Evolutionary conservation across 441 rosid species (phyloP).

Genomic region (Gossypium trilobum): DNA sequence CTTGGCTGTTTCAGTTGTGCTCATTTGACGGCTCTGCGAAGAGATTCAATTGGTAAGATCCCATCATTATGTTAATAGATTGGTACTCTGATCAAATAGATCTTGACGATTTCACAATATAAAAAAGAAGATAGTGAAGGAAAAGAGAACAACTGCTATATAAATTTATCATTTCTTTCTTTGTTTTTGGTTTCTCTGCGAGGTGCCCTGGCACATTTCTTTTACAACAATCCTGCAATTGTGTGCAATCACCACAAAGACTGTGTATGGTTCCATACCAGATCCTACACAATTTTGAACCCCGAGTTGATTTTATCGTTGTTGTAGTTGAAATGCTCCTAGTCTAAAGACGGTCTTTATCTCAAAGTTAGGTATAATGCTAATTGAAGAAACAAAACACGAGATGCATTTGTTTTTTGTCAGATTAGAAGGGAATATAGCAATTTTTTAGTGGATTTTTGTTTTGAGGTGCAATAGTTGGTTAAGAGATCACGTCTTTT

Average conservation of each 20-base stretch:
- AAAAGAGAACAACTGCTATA: neutral
- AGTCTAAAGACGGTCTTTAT: neutral
- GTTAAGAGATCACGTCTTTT: neutral
- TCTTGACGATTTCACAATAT: neutral
- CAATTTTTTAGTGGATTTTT: neutral
- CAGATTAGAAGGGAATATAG: neutral
- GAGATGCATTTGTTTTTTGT: neutral
- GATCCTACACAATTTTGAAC: neutral
- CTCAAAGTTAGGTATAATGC: neutral
- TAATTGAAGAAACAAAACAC: neutral
- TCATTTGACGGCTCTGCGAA: constrained; percentile 74
- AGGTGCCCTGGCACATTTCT: neutral
- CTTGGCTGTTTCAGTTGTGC: constrained; percentile 59
- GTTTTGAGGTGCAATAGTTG: neutral
- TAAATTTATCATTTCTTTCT: neutral
- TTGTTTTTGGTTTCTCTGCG: neutral
- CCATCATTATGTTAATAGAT: constrained; percentile 9
- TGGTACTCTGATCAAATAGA: neutral
- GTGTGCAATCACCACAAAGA: neutral
- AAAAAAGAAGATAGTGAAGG: neutral
- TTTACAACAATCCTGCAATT: neutral
- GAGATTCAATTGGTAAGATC: constrained; percentile 83
- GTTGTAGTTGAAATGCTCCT: neutral
- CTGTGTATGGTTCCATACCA: neutral
- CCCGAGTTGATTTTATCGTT: neutral